Evolutionary conservation across 2,329 filamentous ascomycete species (phyloP).

Genomic region (Talaromyces pinophilus): DNA sequence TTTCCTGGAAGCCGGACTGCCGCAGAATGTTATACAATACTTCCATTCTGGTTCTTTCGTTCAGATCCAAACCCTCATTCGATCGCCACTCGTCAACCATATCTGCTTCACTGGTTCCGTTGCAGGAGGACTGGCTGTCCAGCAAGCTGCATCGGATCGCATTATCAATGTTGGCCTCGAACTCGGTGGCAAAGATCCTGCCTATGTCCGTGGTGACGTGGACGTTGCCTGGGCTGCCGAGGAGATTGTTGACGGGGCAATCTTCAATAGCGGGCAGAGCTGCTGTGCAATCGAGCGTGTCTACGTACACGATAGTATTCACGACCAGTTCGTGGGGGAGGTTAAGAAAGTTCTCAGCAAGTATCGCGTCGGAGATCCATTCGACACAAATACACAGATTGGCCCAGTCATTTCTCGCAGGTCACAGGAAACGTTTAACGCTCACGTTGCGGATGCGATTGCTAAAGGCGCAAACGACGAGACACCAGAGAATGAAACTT

Average conservation of each 20-base stretch:
- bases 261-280: slow-evolving; percentile 98
- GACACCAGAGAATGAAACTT: slow-evolving; percentile 79
- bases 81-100: slow-evolving; percentile 72
- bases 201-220: slow-evolving; percentile 82
- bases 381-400: slow-evolving; percentile 74
- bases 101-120: slow-evolving; percentile 96
- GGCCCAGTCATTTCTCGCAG: slow-evolving; percentile 85
- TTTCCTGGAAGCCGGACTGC: slow-evolving; percentile 78
- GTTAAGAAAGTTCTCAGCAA: slow-evolving; percentile 76
- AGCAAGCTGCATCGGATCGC: slow-evolving; percentile 79
- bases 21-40: slow-evolving; percentile 81
- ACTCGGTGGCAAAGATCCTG: slow-evolving; percentile 91
- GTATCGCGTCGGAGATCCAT: slow-evolving; percentile 87
- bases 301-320: slow-evolving; percentile 82
- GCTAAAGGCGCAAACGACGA: slow-evolving; percentile 79
- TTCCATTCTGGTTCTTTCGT: slow-evolving; percentile 82
- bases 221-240: slow-evolving; percentile 88
- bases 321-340: slow-evolving; percentile 78
- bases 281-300: slow-evolving; percentile 92
- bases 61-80: slow-evolving; percentile 75
- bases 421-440: slow-evolving; percentile 72
- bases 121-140: slow-evolving; percentile 80
- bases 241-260: slow-evolving; percentile 91
- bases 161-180: slow-evolving; percentile 86
- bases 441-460: slow-evolving; percentile 80